Evolutionary conservation across 2,329 filamentous ascomycete species (phyloP).

Genomic region (Didymella glomerata): DNA sequence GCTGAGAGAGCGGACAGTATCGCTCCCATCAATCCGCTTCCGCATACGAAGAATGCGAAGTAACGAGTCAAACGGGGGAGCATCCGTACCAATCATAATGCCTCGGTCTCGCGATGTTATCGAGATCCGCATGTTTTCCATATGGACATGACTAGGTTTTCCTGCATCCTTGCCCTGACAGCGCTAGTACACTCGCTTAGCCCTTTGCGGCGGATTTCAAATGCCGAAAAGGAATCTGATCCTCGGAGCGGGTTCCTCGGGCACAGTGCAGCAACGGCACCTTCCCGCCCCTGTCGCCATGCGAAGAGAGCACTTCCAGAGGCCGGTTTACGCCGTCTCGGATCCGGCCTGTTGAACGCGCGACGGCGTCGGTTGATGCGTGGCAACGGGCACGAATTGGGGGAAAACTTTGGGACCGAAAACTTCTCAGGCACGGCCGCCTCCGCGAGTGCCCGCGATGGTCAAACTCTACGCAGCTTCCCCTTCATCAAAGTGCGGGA

Average conservation of each 20-base stretch:
- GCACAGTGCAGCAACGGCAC: not conserved
- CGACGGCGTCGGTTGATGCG: not conserved
- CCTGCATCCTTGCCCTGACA: not conserved
- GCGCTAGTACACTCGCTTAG: slow-evolving; percentile 6
- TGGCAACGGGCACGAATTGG: not conserved
- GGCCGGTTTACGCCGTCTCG: slow-evolving; percentile 15
- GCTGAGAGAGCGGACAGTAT: slow-evolving; percentile 3
- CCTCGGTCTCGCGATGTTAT: slow-evolving; percentile 22
- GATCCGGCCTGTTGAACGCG: not conserved
- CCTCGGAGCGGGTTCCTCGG: slow-evolving; percentile 4
- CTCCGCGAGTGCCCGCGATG: slow-evolving; percentile 13
- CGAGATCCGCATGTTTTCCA: slow-evolving; percentile 20
- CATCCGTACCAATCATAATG: slow-evolving; percentile 9
- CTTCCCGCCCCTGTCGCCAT: slow-evolving; percentile 22
- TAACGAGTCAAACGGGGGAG: slow-evolving; percentile 6
- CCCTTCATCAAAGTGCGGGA: not conserved
- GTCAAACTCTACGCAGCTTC: slow-evolving; percentile 4
- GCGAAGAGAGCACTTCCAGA: slow-evolving; percentile 11
- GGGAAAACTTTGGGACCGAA: slow-evolving; percentile 13
- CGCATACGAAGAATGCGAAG: not conserved
- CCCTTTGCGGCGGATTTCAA: not conserved
- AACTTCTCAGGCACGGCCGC: slow-evolving; percentile 6
- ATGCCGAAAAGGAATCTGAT: slow-evolving; percentile 5
- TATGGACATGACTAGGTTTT: slow-evolving; percentile 11
- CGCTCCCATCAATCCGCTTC: slow-evolving; percentile 13